Evolutionary conservation across 2,329 filamentous ascomycete species (phyloP), one percentile per base, ranked within the genome.

Genomic region (Monosporascus sp.): DNA sequence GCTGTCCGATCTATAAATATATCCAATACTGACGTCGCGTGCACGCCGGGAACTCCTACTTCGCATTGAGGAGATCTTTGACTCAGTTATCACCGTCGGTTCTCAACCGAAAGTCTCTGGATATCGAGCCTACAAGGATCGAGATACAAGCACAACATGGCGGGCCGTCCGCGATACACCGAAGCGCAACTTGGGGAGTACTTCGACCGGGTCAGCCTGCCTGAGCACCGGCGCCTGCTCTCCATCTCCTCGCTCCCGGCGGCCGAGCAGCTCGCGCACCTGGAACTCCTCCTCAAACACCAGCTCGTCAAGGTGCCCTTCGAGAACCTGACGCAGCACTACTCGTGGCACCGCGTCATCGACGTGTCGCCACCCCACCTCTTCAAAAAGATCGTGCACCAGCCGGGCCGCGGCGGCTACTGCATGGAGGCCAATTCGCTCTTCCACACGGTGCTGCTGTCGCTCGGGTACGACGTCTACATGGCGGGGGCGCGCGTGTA

Each of bases 361-460:
- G 53, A 66, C 35, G 71, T 77, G 37, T 58, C 67, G 5, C 69
- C 73, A 1, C 63, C 68, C 17, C 59, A 63, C 46, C 31, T 74
- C 2, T 75, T 72, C 53, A 53, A 64, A 17, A 77, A 76, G 53
- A 65, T 75, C 48, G 64, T 77, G 22, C 24, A 20, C 20, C 64
- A 58, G 22, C 62, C 61, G 7, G 66, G 67, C 14, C 65, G 73
- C 5, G 75, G 76, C 11, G 75, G 75, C 0, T 78, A 78, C 57
- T 78, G 74, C 60, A 73, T 78, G 64, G 74, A 77, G 56, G 63
- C 65, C 22, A 72, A 68, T 56, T 69, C 76, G 26, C 67, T 78
- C 6, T 74, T 78, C 57, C 68, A 74, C 54, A 68, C 72, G 37
- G 63, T 76, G 8, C 65, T 78, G 1, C 60, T 69, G 3, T 70